Conservation (phyloP, 2,329 filamentous ascomycete genomes). For the Colletotrichum lini region DNA sequence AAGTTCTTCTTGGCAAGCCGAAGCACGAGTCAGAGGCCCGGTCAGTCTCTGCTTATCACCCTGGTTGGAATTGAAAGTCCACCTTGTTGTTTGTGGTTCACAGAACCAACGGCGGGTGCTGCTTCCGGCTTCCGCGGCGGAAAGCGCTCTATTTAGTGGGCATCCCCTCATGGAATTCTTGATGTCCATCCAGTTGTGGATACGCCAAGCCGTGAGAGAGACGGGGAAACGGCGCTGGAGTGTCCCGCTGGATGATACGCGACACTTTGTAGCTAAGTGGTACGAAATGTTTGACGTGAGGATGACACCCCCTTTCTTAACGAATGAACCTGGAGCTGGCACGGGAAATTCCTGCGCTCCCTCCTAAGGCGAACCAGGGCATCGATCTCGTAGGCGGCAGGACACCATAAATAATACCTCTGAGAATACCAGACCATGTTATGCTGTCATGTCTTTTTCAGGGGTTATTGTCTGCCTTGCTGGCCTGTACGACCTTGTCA, state of each 20-base stretch:
- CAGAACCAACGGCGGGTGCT: too few relatives aligned
- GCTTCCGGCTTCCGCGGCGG: too few relatives aligned
- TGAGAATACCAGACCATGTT: background rate
- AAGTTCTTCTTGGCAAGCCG: background rate
- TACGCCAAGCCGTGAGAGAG: too few relatives aligned
- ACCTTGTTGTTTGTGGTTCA: too few relatives aligned
- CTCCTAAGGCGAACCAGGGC: background rate
- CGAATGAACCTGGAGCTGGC: background rate
- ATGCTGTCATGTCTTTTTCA: background rate
- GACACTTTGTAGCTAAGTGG: too few relatives aligned
- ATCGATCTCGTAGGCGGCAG: background rate
- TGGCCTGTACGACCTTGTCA: background rate
- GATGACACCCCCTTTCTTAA: background rate
- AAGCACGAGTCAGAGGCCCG: background rate
- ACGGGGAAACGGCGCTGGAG: background rate
- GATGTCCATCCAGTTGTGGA: too few relatives aligned
- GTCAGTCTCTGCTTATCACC: too few relatives aligned
- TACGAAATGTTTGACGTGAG: background rate
- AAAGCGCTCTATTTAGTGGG: too few relatives aligned
- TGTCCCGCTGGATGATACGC: background rate
- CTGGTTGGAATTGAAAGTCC: too few relatives aligned
- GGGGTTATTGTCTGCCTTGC: background rate
- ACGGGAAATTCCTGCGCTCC: background rate
- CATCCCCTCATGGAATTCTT: too few relatives aligned
- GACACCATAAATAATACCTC: background rate